A percentile compares a stretch with the other conserved stretches of the same genome.
Evolutionary conservation across 1,139 yeast genomes (phyloP).

Genomic region (Kodamaea plutei): DNA sequence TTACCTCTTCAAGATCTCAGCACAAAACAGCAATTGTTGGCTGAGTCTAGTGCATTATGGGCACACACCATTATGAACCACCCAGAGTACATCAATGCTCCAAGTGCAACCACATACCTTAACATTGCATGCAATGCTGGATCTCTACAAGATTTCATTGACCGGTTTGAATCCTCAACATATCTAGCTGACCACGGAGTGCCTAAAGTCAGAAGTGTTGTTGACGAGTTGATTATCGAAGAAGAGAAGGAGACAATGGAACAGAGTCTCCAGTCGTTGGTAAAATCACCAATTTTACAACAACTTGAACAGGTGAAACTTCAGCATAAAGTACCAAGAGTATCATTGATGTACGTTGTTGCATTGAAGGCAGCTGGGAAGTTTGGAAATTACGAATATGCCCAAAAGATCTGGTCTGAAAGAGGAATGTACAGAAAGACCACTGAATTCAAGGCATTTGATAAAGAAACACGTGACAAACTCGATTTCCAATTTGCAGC

Average conservation of each 20-base stretch:
- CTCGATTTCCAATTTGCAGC: conserved; percentile 69
- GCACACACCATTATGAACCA: conserved; percentile 43
- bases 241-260: conserved; percentile 4
- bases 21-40: conserved; percentile 44
- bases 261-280: no score
- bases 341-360: conserved; percentile 53
- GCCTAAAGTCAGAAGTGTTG: conserved; percentile 14
- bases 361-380: conserved; percentile 65
- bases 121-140: conserved; percentile 51
- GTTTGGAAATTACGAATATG: conserved; percentile 51
- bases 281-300: conserved; percentile 27
- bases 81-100: conserved; percentile 40
- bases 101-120: conserved; percentile 49
- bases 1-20: conserved; percentile 52
- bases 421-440: conserved; percentile 72
- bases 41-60: conserved; percentile 81
- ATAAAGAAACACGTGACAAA: conserved; percentile 36
- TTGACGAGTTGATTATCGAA: neutral
- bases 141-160: conserved; percentile 44
- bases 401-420: conserved; percentile 68
- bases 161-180: conserved; percentile 48
- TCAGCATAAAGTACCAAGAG: conserved; percentile 43
- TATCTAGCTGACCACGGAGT: conserved; percentile 30
- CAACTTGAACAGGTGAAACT: conserved; percentile 8
- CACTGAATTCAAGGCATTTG: conserved; percentile 36